Evolutionary conservation across 2,329 filamentous ascomycete genomes (phyloP).

Genomic region (Fusarium dlaminii): DNA sequence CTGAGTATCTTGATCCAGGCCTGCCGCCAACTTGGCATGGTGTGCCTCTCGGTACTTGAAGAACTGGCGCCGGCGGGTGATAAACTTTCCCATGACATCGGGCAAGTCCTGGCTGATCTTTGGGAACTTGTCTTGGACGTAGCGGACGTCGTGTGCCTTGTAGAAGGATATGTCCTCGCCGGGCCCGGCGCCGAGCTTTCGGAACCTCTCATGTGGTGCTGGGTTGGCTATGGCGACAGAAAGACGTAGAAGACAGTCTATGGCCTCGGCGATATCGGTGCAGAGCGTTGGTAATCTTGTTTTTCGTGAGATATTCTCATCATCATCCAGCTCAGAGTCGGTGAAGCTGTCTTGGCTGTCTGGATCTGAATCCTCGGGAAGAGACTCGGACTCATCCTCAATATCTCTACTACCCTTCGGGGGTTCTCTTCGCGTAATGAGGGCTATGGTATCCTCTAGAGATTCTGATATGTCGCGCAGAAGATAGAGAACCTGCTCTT

Average conservation of each 20-base stretch:
- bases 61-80: conserved; percentile 48
- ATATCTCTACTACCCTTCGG: fast-evolving
- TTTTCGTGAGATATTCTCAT: fast-evolving
- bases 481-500: conserved; percentile 34
- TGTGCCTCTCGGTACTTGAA: conserved; percentile 51
- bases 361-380: fast-evolving
- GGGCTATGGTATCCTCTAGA: not conserved
- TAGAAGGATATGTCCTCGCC: conserved; percentile 36
- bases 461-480: conserved; percentile 27
- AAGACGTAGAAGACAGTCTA: conserved; percentile 48
- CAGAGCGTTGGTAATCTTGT: conserved; percentile 3
- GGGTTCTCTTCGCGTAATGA: fast-evolving
- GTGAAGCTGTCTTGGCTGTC: not conserved
- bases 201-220: conserved; percentile 47
- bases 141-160: conserved; percentile 41
- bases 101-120: conserved; percentile 19
- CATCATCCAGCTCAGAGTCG: not conserved
- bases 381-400: fast-evolving
- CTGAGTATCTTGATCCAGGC: not conserved
- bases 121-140: conserved; percentile 47
- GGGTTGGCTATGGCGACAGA: conserved; percentile 51
- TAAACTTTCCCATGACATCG: conserved; percentile 45
- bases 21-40: conserved; percentile 42
- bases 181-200: not conserved
- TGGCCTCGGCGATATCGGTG: conserved; percentile 36